phyloP scores from a whole-genome alignment of 1,139 yeast genomes.

The Suhomyces bokatorum region DNA sequence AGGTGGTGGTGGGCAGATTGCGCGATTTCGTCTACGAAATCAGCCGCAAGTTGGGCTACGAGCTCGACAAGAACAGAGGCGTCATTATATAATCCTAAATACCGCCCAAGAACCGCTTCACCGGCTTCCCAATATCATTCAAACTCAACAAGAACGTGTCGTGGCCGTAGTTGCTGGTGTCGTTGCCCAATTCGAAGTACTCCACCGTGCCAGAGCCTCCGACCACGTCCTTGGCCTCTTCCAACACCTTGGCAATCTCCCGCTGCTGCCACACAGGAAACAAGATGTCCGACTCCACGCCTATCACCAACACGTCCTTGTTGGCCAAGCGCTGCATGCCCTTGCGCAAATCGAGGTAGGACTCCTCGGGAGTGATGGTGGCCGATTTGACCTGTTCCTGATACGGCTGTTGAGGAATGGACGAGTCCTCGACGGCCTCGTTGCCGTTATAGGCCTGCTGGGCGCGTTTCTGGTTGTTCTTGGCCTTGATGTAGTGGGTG shows the following conservation, averaged over 20 bases:
- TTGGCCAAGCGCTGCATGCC: slow-evolving; percentile 68
- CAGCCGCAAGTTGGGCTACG: slow-evolving; percentile 59
- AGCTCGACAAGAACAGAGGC: slow-evolving; percentile 60
- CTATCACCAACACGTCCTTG: slow-evolving; percentile 73
- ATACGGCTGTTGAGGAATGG: slow-evolving; percentile 58
- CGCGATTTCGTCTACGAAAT: slow-evolving; percentile 52
- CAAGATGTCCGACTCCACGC: slow-evolving; percentile 87
- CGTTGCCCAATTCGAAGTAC: slow-evolving; percentile 74
- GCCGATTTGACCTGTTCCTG: slow-evolving; percentile 45
- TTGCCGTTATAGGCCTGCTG: slow-evolving; percentile 25
- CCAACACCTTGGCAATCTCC: slow-evolving; percentile 68
- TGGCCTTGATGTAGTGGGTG: slow-evolving; percentile 46
- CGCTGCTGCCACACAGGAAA: slow-evolving; percentile 96
- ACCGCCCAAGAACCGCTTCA: slow-evolving; percentile 53
- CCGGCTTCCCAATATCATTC: slow-evolving; percentile 78
- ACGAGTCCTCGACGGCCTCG: slow-evolving; percentile 19
- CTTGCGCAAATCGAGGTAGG: slow-evolving; percentile 56
- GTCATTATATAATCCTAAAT: slow-evolving; percentile 35
- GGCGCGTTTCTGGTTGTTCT: slow-evolving; percentile 38
- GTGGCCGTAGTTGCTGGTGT: slow-evolving; percentile 81
- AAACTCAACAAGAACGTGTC: slow-evolving; percentile 83
- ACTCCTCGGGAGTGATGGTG: slow-evolving; percentile 50
- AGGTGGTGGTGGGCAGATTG: slow-evolving; percentile 57
- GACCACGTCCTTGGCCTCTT: slow-evolving; percentile 35
- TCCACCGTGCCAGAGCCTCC: slow-evolving; percentile 36